Base-by-base conservation (phyloP, 139 green algal genomes). In the Micractinium conductrix region DNA sequence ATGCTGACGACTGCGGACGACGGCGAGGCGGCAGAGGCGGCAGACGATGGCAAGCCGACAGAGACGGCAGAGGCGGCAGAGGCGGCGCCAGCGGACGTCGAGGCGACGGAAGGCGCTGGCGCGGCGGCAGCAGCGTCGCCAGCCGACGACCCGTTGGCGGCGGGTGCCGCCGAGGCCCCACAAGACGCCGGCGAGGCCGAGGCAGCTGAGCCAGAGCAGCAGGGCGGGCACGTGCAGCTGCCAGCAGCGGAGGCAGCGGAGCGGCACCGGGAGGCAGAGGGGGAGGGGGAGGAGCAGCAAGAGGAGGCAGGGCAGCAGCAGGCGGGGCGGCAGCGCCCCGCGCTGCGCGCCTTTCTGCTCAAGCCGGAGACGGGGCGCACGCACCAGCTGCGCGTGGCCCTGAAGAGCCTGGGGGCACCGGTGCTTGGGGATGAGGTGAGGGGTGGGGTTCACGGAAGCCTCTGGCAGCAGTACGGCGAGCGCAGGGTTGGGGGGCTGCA, bases 381-480 rank as follows among this genome's bases (percentile, higher is more conserved):
- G 21, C 87, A 91, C 74, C 87, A 91, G 84, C 68, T 91, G n/a
- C 43, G 87, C 2, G 87, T 91, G 38, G 80, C 79, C 38, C 43
- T 87, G 44, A 90, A 90, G 74, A 79, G 80, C 38, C 53, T 91
- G 37, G 85, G 85, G 14, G 72, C 86, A 1, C 85, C 87, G 1
- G 79, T 91, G 62, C 55, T 90, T 17, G 87, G 87, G 1, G 87
- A 91, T 38, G 78, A 50, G 76, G 76, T 82, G 76, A n/a, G 74
- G 33, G 30, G 22, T 19, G n/a, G n/a, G n/a, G n/a, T n/a, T n/a
- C n/a, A n/a, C n/a, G n/a, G n/a, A n/a, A n/a, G n/a, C n/a, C n/a
- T n/a, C n/a, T n/a, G n/a, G n/a, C n/a, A n/a, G n/a, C n/a, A n/a
- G n/a, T n/a, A n/a, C n/a, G n/a, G n/a, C n/a, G n/a, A n/a, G n/a